Evolutionary conservation across 306 rosid species (phyloP).

Genomic region (Coriaria nepalensis): DNA sequence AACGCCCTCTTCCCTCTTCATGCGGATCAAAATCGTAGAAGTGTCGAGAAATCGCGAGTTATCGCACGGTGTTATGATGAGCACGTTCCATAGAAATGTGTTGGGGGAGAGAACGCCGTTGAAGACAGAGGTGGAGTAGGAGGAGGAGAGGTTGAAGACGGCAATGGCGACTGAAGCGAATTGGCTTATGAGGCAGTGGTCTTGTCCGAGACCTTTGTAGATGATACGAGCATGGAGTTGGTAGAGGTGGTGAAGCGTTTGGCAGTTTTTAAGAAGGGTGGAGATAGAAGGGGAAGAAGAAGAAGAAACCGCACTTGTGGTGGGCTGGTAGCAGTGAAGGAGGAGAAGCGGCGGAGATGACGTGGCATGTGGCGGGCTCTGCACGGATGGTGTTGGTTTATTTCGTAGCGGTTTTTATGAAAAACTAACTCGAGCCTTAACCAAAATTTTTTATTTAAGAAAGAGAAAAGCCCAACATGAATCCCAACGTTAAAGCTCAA

Average conservation of each 20-base stretch:
- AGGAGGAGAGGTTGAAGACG: conserved; percentile 10
- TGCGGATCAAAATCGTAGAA: conserved; percentile 24
- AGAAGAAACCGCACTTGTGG: background rate
- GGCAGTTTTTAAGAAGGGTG: conserved; percentile 38
- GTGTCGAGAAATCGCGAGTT: conserved; percentile 19
- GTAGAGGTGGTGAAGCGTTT: conserved; percentile 24
- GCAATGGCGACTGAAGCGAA: conserved; percentile 32
- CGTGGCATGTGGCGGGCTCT: background rate
- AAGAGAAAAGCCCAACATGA: too few relatives aligned
- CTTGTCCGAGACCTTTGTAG: conserved; percentile 57
- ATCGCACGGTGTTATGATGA: conserved; percentile 32
- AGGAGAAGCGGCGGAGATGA: background rate
- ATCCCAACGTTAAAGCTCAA: too few relatives aligned
- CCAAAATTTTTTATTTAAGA: too few relatives aligned
- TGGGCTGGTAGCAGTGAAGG: background rate
- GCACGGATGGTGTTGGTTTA: too few relatives aligned
- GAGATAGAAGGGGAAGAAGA: conserved; percentile 15
- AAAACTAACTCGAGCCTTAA: too few relatives aligned
- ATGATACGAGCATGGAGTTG: conserved; percentile 57
- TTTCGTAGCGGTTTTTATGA: too few relatives aligned
- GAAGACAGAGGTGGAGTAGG: conserved; percentile 18
- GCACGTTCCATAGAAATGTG: conserved; percentile 58
- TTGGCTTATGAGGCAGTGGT: conserved; percentile 33
- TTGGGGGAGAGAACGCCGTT: conserved; percentile 24
- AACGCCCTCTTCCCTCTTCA: conserved; percentile 36